Evolutionary conservation across 164 flowering plant genomes (phyloP), one percentile per base, ranked within the genome.

Genomic region (Magnolia officinalis): DNA sequence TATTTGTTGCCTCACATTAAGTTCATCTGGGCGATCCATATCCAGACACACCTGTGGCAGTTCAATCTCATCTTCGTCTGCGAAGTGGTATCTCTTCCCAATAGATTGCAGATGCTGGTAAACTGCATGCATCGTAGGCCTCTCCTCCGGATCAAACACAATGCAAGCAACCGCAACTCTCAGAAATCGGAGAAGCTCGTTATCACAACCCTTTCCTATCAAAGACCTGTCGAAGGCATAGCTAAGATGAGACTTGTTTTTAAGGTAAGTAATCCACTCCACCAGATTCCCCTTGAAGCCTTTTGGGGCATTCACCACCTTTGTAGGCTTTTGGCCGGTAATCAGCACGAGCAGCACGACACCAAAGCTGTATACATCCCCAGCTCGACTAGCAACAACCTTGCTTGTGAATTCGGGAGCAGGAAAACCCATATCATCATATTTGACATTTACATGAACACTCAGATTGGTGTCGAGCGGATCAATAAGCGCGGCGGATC

Each of bases 361-460:
- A n/a, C 83, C 83, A 31, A 81, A 81, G 69, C 80, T 78, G 50
- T 81, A 78, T 4, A 81, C 80, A 72, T 81, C 83, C 4, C 79
- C 80, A 50, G 76, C 77, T n/a, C 74, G 79, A 69, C 79, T 80
- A 13, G 82, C 79, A 6, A 80, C 77, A 31, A 74, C 49, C 23
- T 79, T 74, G 16, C 77, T 79, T 14, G 71, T 23, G 23, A 74
- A 80, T 58, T 80, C 82, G 0, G 82, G 82, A 52, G 82, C 82
- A 37, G 77, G 77, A 20, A 76, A 77, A 50, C 79, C 82, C 79
- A 77, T 55, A 29, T 76, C 82, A 2, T 77, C 82, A 70, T 73
- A 80, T 64, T 76, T 79, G n/a, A 74, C 75, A 63, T 80, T 77
- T 19, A 77, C 79, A 61, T 69, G 77, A 31, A 76, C 77, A 31